Base-by-base conservation (phyloP, 2,329 filamentous ascomycete genomes). In the Aureobasidium leucospermi region DNA sequence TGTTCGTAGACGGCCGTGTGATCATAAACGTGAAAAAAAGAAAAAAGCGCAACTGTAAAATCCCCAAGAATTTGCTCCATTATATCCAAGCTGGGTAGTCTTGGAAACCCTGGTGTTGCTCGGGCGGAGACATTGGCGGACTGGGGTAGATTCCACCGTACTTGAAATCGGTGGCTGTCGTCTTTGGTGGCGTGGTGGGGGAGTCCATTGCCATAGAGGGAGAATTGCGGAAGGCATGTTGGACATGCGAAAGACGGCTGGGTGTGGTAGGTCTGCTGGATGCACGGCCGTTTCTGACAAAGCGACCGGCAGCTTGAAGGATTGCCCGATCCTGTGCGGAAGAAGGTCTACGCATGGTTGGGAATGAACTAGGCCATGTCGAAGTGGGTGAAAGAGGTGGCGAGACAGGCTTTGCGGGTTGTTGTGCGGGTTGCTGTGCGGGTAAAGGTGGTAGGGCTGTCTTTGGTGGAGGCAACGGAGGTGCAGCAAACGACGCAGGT, bases 321-420 rank as follows among this genome's bases (percentile, higher is more conserved):
- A 67, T 46, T 9, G 66, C 63, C 5, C 66, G 62, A 45, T 69
- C 67, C 28, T 62, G 62, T n/a, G 65, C 58, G 4, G 63, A 65
- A 28, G 62, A 60, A 7, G 65, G 66, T 42, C 66, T 59, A 32
- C 66, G 63, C 63, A 66, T 64, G 29, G 65, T 60, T 19, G 58
- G 57, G 19, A 63, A 63, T 0, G 67, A 63, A 28, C 64, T 60
- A 16, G 58, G 49, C 23, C 62, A 63, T 2, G 66, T 63, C 4
- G 66, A 67, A 41, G 65, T 67, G 47, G 48, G 51, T 69, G 69
- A 69, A 64, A 57, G 64, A 74, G 4, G 67, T 61, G 1, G 69
- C 67, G 2, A 76, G 53, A 69, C 73, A 5, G 56, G 42, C 31
- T 42, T 43, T 5, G 38, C 38, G 11, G 57, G 28, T 31, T 45